phyloP scores from a whole-genome alignment of 129 eudicot genomes.

The Pseudognaphalium luteoalbum region DNA sequence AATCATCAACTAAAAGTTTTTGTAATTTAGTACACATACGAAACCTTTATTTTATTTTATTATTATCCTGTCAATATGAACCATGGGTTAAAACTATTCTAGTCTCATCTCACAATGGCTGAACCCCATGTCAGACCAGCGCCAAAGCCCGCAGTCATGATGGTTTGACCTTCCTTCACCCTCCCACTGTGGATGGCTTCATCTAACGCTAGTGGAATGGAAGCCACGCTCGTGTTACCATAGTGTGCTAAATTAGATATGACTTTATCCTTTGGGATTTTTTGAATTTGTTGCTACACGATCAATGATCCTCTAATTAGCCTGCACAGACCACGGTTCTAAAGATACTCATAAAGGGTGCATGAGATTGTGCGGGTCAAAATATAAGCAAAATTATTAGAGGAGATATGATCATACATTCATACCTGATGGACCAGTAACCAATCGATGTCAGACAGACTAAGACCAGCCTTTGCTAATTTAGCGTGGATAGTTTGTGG shows the following conservation, averaged over 20 bases:
- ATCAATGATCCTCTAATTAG: not conserved
- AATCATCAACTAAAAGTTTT: no score
- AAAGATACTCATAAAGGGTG: not conserved
- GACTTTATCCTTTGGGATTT: not conserved
- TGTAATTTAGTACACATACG: no score
- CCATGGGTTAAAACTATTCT: not conserved
- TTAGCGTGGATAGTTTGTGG: not conserved
- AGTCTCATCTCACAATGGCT: not conserved
- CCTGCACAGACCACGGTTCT: not conserved
- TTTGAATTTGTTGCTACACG: not conserved
- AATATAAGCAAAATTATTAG: no score
- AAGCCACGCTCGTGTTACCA: not conserved
- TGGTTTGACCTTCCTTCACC: not conserved
- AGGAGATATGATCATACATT: not conserved
- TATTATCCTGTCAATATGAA: no score
- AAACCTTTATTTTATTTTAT: no score
- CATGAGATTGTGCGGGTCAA: no score
- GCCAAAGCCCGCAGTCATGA: not conserved
- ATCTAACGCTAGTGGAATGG: not conserved
- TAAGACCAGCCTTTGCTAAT: not conserved
- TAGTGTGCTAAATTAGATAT: not conserved
- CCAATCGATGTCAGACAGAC: not conserved
- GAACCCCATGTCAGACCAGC: conserved; percentile 1
- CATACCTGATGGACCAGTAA: not conserved
- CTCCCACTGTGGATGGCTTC: not conserved